Percentiles rank a stretch among this genome's conserved stretches.
phyloP scores from a whole-genome alignment of 1,139 yeast genomes.

The Kodamaea suecica region DNA sequence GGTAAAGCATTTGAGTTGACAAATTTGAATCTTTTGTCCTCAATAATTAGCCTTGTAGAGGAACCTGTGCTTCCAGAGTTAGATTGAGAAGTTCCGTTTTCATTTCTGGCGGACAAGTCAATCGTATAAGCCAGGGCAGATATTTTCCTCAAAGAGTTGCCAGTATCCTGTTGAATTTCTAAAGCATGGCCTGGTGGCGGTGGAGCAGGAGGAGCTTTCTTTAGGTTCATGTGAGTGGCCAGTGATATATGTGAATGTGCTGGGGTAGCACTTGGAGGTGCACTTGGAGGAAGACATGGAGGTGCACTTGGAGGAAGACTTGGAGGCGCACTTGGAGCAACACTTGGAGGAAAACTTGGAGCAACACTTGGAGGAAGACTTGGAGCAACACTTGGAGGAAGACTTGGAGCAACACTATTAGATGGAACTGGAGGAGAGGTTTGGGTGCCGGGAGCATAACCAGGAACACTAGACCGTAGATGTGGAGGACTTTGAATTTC shows the following conservation, averaged over 20 bases:
- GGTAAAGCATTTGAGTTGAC: slow-evolving; percentile 69
- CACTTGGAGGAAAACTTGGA: slow-evolving; percentile 10
- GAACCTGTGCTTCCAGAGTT: slow-evolving; percentile 11
- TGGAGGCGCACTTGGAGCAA: slow-evolving; percentile 9
- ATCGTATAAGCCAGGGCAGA: slow-evolving; percentile 61
- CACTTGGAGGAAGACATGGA: slow-evolving; percentile 15
- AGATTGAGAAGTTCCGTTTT: slow-evolving; percentile 4
- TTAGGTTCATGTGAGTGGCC: slow-evolving; percentile 8
- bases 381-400: slow-evolving; percentile 12
- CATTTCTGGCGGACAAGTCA: slow-evolving; percentile 23
- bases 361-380: slow-evolving; percentile 12
- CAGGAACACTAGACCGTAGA: slow-evolving; percentile 12
- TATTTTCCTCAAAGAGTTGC: slow-evolving; percentile 50
- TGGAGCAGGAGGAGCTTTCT: slow-evolving; percentile 35
- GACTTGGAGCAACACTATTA: slow-evolving; percentile 6
- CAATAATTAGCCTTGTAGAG: slow-evolving; percentile 46
- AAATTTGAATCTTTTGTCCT: slow-evolving; percentile 73
- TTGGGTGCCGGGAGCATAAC: no score
- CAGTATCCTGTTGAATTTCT: slow-evolving; percentile 47
- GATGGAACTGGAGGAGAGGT: slow-evolving; percentile 9
- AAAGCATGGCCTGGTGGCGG: slow-evolving; percentile 33
- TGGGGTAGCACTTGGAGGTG: slow-evolving; percentile 18
- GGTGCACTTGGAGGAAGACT: slow-evolving; percentile 13
- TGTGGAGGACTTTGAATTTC: slow-evolving; percentile 6
- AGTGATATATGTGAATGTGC: slow-evolving; percentile 12